Conservation (phyloP, 352 stramenopile genomes). For the Phytophthora chlamydospora region DNA sequence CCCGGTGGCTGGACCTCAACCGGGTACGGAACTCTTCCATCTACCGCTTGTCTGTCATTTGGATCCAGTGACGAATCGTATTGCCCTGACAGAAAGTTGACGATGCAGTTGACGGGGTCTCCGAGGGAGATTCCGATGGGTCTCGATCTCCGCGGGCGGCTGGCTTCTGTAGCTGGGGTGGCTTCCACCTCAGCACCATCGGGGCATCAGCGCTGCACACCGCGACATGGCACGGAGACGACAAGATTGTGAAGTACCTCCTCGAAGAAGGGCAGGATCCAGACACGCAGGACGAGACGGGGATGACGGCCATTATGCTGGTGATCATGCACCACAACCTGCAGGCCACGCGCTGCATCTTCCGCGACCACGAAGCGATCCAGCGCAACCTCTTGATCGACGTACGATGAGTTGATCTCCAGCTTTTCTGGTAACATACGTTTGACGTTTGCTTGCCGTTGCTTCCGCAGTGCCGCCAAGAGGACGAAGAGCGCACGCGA, state of each 20-base stretch:
- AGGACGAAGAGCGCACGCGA: conserved; percentile 14
- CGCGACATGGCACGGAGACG: conserved; percentile 19
- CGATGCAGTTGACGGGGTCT: too few relatives aligned
- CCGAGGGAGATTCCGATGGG: too few relatives aligned
- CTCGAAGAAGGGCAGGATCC: conserved; percentile 19
- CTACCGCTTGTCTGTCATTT: background rate
- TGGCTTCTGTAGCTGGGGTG: conserved; percentile 21
- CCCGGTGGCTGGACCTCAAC: too few relatives aligned
- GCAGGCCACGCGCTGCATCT: conserved; percentile 22
- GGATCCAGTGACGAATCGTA: too few relatives aligned
- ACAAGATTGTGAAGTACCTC: conserved; percentile 14
- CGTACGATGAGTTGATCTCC: conserved; percentile 10
- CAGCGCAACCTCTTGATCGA: conserved; percentile 26
- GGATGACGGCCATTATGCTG: conserved; percentile 24
- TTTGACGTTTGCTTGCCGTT: background rate
- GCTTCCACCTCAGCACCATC: conserved; percentile 21
- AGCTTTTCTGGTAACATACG: too few relatives aligned
- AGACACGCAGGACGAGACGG: conserved; percentile 14
- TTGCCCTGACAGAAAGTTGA: too few relatives aligned
- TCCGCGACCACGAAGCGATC: conserved; percentile 16
- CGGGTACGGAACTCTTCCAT: too few relatives aligned
- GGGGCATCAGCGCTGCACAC: conserved; percentile 24
- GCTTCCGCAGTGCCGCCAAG: conserved; percentile 18
- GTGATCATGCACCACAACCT: conserved; percentile 25
- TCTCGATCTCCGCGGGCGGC: too few relatives aligned